A percentile compares a stretch with the other conserved stretches of the same genome.
Conservation (phyloP, 202 grass and related monocot species). For the Sporobolus alterniflorus region DNA sequence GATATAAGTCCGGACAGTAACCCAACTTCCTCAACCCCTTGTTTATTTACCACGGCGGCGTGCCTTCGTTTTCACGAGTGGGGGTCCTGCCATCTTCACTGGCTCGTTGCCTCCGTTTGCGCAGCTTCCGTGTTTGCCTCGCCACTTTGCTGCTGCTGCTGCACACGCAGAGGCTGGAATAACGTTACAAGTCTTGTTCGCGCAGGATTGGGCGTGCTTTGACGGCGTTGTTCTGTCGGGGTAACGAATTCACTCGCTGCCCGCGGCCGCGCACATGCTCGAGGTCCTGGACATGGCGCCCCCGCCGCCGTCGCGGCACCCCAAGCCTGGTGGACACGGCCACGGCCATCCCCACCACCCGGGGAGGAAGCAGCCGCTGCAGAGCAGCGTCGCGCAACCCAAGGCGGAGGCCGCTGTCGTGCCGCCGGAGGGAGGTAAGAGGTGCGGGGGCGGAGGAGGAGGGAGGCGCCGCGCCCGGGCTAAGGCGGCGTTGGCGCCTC, state of each 20-base stretch:
- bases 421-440: slow-evolving; percentile 60
- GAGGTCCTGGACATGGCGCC: slow-evolving; percentile 61
- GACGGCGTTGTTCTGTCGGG: slow-evolving; percentile 40
- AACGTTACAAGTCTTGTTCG: slow-evolving; percentile 40
- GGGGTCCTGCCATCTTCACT: not conserved
- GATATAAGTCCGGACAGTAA: no score
- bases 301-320: slow-evolving; percentile 32
- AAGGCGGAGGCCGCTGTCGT: slow-evolving; percentile 46
- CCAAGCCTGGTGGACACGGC: slow-evolving; percentile 30
- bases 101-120: not conserved
- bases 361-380: slow-evolving; percentile 84
- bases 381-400: slow-evolving; percentile 81
- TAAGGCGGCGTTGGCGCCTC: not conserved
- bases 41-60: slow-evolving; percentile 5
- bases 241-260: slow-evolving; percentile 32
- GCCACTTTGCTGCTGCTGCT: slow-evolving; percentile 7
- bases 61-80: not conserved
- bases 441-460: slow-evolving; percentile 40
- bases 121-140: not conserved
- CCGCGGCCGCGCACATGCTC: slow-evolving; percentile 41
- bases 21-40: not conserved
- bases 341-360: not conserved
- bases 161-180: slow-evolving; percentile 41
- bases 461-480: slow-evolving; percentile 57
- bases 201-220: slow-evolving; percentile 39